Base-by-base conservation (phyloP, 495 filamentous ascomycete species). In the Penicillium pulvis region DNA sequence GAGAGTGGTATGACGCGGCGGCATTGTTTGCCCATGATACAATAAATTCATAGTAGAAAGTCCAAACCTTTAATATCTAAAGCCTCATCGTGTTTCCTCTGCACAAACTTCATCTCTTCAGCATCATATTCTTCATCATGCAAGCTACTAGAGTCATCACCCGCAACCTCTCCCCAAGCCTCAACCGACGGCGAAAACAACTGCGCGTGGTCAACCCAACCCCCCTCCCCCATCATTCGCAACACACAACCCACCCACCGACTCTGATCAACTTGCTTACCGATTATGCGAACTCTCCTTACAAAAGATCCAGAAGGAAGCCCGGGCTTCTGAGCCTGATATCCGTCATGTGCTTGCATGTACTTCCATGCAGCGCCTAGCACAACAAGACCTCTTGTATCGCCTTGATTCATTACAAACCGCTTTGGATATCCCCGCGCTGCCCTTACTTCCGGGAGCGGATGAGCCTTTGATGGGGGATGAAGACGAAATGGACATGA, bases 291-390 rank as follows among this genome's bases (percentile, higher is more conserved):
- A 67, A 26, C 56, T 69, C 3, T 69, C 67, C 0, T 43, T 69
- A n/a, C 55, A 62, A 51, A 69, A 69, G 36, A 69, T 69, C 11
- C 59, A 64, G 47, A 64, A 67, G 50, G 64, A 69, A 28, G 67
- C 67, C 1, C 55, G 57, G 24, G 58, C 64, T 8, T 48, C 56
- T 9, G 67, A 67, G 31, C 67, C 67, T 11, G 64, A 69, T 46
- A 36, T 69, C 14, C 44, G 67, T 9, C 67, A 65, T 36, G 59
- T 69, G 2, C 53, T 69, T 4, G 67, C 64, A 3, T 66, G 61
- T 17, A 58, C 57, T 19, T 60, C 67, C 20, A 67, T 69, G 64
- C 67, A 69, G 20, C 57, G 60, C 14, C 30, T 58, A 3, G 64
- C 65, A 6, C 56, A 67, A 11, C 28, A 65, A 49, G 67, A 69